Percentiles rank a stretch among this genome's conserved stretches.
Evolutionary conservation across 306 rosid genomes (phyloP).

Genomic region (Cucurbita maxima): DNA sequence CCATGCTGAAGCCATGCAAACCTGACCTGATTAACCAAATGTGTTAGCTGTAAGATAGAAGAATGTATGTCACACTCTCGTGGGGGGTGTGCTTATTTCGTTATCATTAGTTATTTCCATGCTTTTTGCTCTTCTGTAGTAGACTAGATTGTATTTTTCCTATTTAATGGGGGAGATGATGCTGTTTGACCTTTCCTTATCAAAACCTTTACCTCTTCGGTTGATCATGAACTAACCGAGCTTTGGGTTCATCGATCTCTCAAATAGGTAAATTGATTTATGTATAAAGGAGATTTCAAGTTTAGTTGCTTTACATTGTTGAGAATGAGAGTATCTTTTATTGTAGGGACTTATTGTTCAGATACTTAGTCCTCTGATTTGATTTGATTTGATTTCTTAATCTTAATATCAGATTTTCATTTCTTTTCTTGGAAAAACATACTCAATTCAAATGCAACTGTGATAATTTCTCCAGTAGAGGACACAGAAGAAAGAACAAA

Average conservation of each 20-base stretch:
- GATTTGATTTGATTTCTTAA: no score
- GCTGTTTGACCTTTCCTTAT: neutral
- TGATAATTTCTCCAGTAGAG: neutral
- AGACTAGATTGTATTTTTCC: slow-evolving; percentile 1
- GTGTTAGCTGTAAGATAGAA: neutral
- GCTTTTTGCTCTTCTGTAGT: no score
- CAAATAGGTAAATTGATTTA: neutral
- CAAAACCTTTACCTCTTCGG: neutral
- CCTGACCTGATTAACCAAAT: neutral
- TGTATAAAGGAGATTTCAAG: neutral
- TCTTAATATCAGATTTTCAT: no score
- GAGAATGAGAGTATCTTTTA: neutral
- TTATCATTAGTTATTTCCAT: neutral
- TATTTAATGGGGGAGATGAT: neutral
- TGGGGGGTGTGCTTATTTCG: neutral
- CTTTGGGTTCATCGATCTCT: neutral
- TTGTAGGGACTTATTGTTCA: neutral
- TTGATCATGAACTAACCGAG: neutral
- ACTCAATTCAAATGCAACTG: neutral
- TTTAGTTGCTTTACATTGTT: neutral
- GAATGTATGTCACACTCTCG: neutral
- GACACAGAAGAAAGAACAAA: neutral
- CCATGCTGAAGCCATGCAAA: slow-evolving; percentile 72
- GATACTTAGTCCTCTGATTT: no score
- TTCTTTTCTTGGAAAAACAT: no score